phyloP scores from a whole-genome alignment of 148 eudicot genomes.

The Rhododendron griersonianum region DNA sequence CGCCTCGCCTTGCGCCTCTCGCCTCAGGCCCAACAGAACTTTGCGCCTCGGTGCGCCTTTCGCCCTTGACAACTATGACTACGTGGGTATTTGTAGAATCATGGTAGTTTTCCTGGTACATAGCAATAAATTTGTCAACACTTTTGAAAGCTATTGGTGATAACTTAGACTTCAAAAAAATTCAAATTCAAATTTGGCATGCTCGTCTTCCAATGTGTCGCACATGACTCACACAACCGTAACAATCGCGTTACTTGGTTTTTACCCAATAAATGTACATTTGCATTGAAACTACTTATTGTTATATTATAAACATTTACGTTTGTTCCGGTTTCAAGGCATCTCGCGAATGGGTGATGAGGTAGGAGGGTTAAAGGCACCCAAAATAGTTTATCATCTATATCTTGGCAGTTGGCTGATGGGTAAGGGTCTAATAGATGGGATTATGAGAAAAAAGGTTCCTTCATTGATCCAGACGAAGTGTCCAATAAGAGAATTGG shows the following conservation, averaged over 20 bases:
- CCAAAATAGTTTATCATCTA: too few species aligned
- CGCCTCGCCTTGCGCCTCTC: too few species aligned
- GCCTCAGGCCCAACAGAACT: too few species aligned
- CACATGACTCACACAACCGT: background rate
- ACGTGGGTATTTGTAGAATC: background rate
- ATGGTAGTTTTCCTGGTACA: background rate
- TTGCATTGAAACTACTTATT: too few species aligned
- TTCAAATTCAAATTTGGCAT: slow-evolving; percentile 4
- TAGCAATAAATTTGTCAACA: background rate
- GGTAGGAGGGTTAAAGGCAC: too few species aligned
- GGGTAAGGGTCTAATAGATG: too few species aligned
- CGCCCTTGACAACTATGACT: too few species aligned
- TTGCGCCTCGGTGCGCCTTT: too few species aligned
- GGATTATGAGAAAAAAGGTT: too few species aligned
- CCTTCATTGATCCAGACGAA: too few species aligned
- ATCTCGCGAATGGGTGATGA: slow-evolving; percentile 50
- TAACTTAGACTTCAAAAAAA: background rate
- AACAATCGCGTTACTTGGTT: background rate
- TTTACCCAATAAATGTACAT: background rate
- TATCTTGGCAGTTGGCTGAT: too few species aligned
- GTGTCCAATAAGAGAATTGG: too few species aligned
- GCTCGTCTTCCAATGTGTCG: background rate
- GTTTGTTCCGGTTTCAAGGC: slow-evolving; percentile 44
- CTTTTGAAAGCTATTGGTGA: background rate
- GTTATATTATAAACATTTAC: background rate